Conservation (phyloP, 2,329 filamentous ascomycete species). For the Orbilia quercus region DNA sequence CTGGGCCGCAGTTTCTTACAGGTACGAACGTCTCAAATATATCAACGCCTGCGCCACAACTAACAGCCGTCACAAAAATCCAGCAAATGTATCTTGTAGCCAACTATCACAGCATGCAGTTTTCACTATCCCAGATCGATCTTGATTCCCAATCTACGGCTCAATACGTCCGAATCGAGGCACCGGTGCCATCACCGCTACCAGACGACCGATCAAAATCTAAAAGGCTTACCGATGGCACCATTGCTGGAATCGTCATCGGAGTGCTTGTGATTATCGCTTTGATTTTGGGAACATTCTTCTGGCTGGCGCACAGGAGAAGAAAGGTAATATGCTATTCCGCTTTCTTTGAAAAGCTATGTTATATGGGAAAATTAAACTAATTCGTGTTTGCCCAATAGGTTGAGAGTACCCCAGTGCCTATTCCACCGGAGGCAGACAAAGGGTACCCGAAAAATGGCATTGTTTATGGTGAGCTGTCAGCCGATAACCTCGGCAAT, state of each 20-base stretch:
- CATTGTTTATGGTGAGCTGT: conserved; percentile 38
- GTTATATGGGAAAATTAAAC: not conserved
- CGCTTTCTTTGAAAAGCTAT: not conserved
- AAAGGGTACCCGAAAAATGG: conserved; percentile 29
- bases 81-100: conserved; percentile 52
- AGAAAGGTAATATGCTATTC: too few relatives aligned
- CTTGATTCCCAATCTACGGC: conserved; percentile 22
- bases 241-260: conserved; percentile 50
- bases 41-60: not conserved
- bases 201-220: conserved; percentile 3
- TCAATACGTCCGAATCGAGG: conserved; percentile 40
- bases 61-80: not conserved
- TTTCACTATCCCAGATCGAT: conserved; percentile 47
- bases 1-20: conserved; percentile 47
- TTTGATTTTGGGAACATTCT: conserved; percentile 24
- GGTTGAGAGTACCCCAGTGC: conserved; percentile 17
- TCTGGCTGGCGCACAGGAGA: conserved; percentile 28
- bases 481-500: conserved; percentile 28
- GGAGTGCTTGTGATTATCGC: conserved; percentile 22
- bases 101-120: conserved; percentile 40
- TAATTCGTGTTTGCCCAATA: not conserved
- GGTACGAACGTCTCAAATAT: not conserved
- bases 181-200: conserved; percentile 22
- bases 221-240: conserved; percentile 28
- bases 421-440: conserved; percentile 41